Base-by-base conservation (phyloP, 1,139 yeast species). In the Hanseniaspora sp. region DNA sequence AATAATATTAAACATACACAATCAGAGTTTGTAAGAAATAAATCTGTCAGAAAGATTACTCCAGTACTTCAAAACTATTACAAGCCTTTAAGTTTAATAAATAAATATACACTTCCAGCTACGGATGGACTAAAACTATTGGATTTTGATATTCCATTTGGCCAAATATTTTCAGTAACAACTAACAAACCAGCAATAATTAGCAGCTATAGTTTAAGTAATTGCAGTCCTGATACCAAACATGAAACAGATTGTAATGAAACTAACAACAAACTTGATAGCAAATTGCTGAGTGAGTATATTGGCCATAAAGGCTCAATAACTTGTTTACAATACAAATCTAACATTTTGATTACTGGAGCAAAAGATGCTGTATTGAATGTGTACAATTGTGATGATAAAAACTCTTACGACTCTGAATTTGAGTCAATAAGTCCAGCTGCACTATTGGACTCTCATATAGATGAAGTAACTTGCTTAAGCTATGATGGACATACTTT, bases 191-290 rank as follows among this genome's bases (percentile, higher is more conserved):
- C 48, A 28, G 3, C 18, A 7, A 15, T 12, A 13, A 23, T 43
- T 8, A 28, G 7, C 7, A 29, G 18, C 28, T 29, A 39, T 23
- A 9, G 15, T 6, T 30, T 49, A 43, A 41, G 48, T 17, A 37
- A 35, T 34, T 38, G 38, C 12, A 37, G 17, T 12, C 15, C 38
- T 3, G 30, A 92, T 13, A 65, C 63, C 1, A 78, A 88, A 5
- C 71, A 81, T 61, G 95, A 87, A 67, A 86, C 82, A 64, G 81
- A 87, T 1, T 85, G 87, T 9, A 77, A 85, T 59, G 85, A 90
- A 7, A 87, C 96, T 95, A 95, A 88, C 69, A 69, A 76, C 67
- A 76, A 76, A 58, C 71, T 75, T 56, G 75, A 70, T 62, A 77
- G 74, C 65, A 65, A 69, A 45, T 79, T 39, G 9, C 13, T 38